Base-by-base conservation (phyloP, 2,329 filamentous ascomycete genomes). In the Fusarium cyanostomum region DNA sequence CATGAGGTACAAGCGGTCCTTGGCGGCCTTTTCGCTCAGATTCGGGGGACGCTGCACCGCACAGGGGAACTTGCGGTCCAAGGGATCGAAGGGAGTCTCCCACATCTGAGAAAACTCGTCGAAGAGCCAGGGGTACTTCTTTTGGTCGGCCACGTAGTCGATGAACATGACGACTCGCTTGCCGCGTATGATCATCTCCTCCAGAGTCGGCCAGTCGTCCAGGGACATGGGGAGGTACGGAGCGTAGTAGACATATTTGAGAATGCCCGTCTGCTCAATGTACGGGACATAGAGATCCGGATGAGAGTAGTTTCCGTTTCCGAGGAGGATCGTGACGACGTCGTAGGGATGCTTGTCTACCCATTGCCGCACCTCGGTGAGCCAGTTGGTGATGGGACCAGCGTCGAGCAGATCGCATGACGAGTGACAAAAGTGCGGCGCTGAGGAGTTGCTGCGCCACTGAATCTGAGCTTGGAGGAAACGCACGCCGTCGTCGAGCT, bases 51-150 rank as follows among this genome's bases (percentile, higher is more conserved):
- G 88, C 72, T 97, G 86, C 33, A 89, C 82, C 0, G 80, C 88
- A 78, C 94, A 97, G 0, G 93, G 92, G 74, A 97, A 96, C 1
- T 75, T 74, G 44, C 78, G 78, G 72, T 87, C 74, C 13, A 76
- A 72, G 4, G 87, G 92, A 50, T 92, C 91, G 73, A 96, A 97
- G 0, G 92, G 91, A 1, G 93, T 94, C 79, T 97, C 92, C 91
- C 92, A 97, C 78, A 96, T 85, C 72, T 96, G 91, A 7, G 85
- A 86, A 79, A 97, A 97, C 76, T 97, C 84, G 74, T 96, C 92
- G 35, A 97, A 82, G 37, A 97, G 84, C 86, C 92, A 97, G 0
- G 94, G 92, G 15, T 92, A 89, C 16, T 83, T 82, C 1, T 82
- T 86, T 77, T 96, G 91, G 74, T 97, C 88, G 65, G 92, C 91